These are phyloP conservation scores for Juncus effusus DNA, from an alignment of 176 grass and related monocot genomes.

Conservation along the genomic window DNA sequence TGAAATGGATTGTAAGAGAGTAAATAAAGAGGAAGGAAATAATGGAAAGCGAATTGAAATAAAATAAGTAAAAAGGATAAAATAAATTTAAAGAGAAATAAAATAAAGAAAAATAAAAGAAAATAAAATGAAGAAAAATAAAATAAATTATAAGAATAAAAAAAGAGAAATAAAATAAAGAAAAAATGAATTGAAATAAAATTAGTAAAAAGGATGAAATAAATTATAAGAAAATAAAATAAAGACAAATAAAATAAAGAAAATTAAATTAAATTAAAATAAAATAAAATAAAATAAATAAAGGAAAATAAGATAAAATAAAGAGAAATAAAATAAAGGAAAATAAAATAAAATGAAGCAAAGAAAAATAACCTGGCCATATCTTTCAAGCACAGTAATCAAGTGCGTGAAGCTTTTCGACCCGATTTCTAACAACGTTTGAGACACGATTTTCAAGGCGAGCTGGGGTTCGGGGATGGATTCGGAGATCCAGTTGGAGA, in stretches of 20 bases:
- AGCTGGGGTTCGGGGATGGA: constrained; percentile 60
- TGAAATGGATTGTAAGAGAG: too few species aligned
- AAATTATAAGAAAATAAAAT: neutral
- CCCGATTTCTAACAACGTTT: constrained; percentile 91
- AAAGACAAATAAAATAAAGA: neutral
- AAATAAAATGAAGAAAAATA: too few species aligned
- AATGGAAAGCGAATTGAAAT: too few species aligned
- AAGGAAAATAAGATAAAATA: constrained; percentile 1
- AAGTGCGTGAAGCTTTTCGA: constrained; percentile 99
- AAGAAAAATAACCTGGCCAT: constrained; percentile 42
- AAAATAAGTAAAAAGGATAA: too few species aligned
- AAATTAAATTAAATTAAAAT: neutral
- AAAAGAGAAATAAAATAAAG: neutral
- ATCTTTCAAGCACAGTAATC: constrained; percentile 88
- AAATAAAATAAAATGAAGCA: too few species aligned
- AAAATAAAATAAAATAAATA: constrained; percentile 1
- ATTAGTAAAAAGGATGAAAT: too few species aligned
- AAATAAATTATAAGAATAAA: neutral
- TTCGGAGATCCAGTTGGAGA: constrained; percentile 75
- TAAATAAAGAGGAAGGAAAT: too few species aligned
- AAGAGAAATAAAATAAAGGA: too few species aligned
- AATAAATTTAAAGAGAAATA: too few species aligned
- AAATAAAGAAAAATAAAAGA: too few species aligned
- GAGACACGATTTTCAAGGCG: constrained; percentile 77
- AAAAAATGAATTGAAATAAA: too few species aligned